Percentiles rank a stretch among this genome's conserved stretches.
Evolutionary conservation across 1,139 yeast genomes (phyloP).

Genomic region (Saccharomycopsis hybrid): DNA sequence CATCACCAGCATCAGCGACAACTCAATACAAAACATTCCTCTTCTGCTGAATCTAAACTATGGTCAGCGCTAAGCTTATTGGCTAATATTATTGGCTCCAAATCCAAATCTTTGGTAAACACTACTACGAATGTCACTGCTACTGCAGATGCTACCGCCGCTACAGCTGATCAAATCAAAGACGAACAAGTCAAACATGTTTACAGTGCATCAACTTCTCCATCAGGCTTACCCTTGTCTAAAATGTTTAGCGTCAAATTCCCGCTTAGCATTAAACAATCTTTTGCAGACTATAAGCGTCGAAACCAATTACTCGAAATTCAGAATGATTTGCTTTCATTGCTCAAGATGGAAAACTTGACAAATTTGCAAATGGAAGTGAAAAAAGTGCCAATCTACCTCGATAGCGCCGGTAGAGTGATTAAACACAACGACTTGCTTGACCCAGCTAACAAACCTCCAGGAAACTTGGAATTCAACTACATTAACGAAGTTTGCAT

Average conservation of each 20-base stretch:
- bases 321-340: conserved; percentile 46
- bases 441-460: background rate
- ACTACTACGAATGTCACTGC: background rate
- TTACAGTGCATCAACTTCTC: conserved; percentile 41
- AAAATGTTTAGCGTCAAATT: conserved; percentile 47
- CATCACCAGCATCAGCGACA: no score
- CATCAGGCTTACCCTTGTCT: conserved; percentile 53
- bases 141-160: background rate
- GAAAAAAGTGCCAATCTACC: conserved; percentile 32
- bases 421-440: conserved; percentile 25
- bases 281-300: conserved; percentile 42
- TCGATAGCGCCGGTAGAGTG: conserved; percentile 24
- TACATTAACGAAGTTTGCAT: conserved; percentile 61
- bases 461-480: conserved; percentile 2
- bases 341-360: conserved; percentile 33
- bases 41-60: no score
- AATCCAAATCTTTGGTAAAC: background rate
- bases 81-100: no score
- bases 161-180: no score
- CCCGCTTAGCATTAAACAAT: conserved; percentile 49
- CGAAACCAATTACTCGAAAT: conserved; percentile 39
- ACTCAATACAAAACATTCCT: no score
- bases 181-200: no score
- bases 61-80: no score
- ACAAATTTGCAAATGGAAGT: conserved; percentile 33